These are phyloP conservation scores for Aquanectria penicillioides DNA, from an alignment of 2,329 filamentous ascomycete species.

Conservation along the genomic window DNA sequence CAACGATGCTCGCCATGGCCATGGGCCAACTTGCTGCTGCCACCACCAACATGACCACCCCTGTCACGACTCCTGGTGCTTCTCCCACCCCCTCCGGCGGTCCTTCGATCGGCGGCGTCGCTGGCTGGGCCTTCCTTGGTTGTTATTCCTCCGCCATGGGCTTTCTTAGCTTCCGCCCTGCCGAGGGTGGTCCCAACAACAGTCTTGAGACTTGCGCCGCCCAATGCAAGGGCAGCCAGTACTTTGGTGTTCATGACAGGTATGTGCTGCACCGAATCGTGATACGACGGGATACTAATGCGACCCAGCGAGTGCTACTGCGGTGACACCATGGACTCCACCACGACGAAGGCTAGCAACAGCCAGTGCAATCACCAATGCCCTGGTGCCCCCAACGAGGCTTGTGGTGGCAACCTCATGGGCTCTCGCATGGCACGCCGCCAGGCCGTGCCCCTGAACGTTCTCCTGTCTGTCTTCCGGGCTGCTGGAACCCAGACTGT, in stretches of 20 bases:
- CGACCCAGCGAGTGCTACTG: conserved; percentile 45
- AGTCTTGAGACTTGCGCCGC: conserved; percentile 33
- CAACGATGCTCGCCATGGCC: conserved; percentile 44
- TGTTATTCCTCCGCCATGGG: conserved; percentile 41
- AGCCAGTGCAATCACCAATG: conserved; percentile 40
- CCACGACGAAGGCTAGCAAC: conserved; percentile 19
- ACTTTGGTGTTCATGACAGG: conserved; percentile 39
- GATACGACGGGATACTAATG: conserved; percentile 1
- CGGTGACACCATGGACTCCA: conserved; percentile 28
- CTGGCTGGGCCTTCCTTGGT: conserved; percentile 39
- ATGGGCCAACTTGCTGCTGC: conserved; percentile 44
- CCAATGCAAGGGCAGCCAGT: conserved; percentile 36
- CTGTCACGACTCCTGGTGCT: conserved; percentile 9
- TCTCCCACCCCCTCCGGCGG: conserved; percentile 15
- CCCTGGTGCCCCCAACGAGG: conserved; percentile 37
- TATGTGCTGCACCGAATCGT: conserved; percentile 18
- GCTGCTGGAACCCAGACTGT: conserved; percentile 16
- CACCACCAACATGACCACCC: conserved; percentile 2
- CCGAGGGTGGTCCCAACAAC: conserved; percentile 27
- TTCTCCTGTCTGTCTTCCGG: conserved; percentile 35
- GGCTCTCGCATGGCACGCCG: conserved; percentile 31
- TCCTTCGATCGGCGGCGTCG: conserved; percentile 20
- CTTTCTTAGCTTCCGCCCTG: conserved; percentile 40
- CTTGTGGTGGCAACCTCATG: conserved; percentile 39
- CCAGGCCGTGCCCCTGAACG: conserved; percentile 31